Conservation (phyloP, 495 filamentous ascomycete species). For the Pseudomonodictys pantanalensis region DNA sequence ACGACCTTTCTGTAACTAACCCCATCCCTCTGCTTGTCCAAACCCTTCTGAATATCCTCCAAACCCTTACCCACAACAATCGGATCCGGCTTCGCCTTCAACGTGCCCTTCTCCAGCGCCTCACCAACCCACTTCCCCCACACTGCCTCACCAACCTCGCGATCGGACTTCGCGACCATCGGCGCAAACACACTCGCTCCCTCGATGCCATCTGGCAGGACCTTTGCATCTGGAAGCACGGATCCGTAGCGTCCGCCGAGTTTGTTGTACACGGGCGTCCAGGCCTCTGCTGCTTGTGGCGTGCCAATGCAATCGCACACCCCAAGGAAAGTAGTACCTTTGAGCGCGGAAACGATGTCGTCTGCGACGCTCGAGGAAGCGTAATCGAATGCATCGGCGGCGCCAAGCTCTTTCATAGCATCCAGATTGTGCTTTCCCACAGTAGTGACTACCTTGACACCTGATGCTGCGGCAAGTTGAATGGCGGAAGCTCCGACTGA, state of each 20-base stretch:
- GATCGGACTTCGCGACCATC: slow-evolving; percentile 22
- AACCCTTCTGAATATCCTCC: slow-evolving; percentile 36
- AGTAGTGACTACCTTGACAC: slow-evolving; percentile 58
- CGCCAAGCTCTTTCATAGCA: slow-evolving; percentile 53
- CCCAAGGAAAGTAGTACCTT: slow-evolving; percentile 36
- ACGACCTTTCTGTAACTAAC: slow-evolving; percentile 41
- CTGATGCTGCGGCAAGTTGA: slow-evolving; percentile 58
- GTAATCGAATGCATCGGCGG: slow-evolving; percentile 59
- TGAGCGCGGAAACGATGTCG: slow-evolving; percentile 40
- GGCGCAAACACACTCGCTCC: slow-evolving; percentile 32
- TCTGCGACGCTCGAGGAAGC: slow-evolving; percentile 39
- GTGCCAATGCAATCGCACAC: slow-evolving; percentile 38
- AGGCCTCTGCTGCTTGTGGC: slow-evolving; percentile 11
- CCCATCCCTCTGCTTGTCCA: slow-evolving; percentile 38
- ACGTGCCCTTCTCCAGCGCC: slow-evolving; percentile 27
- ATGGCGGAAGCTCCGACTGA: slow-evolving; percentile 61
- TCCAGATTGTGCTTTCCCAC: slow-evolving; percentile 54
- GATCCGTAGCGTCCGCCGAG: slow-evolving; percentile 33
- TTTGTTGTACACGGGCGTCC: slow-evolving; percentile 35
- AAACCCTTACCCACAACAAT: slow-evolving; percentile 35
- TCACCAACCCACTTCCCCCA: slow-evolving; percentile 34
- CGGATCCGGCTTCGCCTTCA: slow-evolving; percentile 30
- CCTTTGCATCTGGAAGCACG: slow-evolving; percentile 22
- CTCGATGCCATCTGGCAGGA: slow-evolving; percentile 34
- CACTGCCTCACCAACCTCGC: slow-evolving; percentile 29